A percentile compares a stretch with the other conserved stretches of the same genome.
phyloP scores from a whole-genome alignment of 2,329 filamentous ascomycete species.

The Beauveria asiatica region DNA sequence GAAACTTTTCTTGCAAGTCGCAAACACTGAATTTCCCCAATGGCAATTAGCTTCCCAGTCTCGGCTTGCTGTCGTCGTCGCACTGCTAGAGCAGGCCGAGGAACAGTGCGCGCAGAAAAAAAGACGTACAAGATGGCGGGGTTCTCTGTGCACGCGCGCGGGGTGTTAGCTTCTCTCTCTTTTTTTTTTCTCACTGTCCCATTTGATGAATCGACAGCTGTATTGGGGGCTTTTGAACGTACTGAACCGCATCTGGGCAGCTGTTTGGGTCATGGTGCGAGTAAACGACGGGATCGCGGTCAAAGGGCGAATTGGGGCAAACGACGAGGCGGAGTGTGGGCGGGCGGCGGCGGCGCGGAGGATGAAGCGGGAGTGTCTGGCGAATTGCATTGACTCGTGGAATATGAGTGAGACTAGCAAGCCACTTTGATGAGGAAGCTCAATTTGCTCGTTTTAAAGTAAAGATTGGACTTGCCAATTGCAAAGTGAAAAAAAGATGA shows the following conservation, averaged over 20 bases:
- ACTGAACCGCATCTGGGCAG: conserved; percentile 26
- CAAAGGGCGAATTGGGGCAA: not conserved
- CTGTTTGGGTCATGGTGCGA: conserved; percentile 15
- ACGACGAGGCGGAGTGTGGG: not conserved
- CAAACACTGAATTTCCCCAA: conserved; percentile 56
- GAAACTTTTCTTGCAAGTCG: conserved; percentile 92
- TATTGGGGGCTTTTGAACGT: conserved; percentile 15
- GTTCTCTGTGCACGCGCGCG: conserved; percentile 31
- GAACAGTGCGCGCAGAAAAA: not conserved
- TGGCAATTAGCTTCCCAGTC: not conserved
- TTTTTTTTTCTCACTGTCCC: too few relatives aligned
- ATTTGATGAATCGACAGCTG: too few relatives aligned
- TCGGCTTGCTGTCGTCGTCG: not conserved
- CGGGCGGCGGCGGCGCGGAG: not conserved
- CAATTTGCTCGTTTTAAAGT: not conserved
- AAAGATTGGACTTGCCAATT: too few relatives aligned
- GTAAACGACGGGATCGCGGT: not conserved
- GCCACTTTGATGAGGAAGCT: too few relatives aligned
- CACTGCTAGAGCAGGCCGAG: not conserved
- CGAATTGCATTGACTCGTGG: not conserved
- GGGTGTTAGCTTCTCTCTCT: not conserved
- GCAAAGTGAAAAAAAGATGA: too few relatives aligned
- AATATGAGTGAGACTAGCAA: too few relatives aligned
- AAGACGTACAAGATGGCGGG: conserved; percentile 40
- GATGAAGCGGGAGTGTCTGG: not conserved